Percentiles rank a stretch among this genome's conserved stretches.
Conservation (phyloP, 1,284 basidiomycete species). For the Tilletia horrida region DNA sequence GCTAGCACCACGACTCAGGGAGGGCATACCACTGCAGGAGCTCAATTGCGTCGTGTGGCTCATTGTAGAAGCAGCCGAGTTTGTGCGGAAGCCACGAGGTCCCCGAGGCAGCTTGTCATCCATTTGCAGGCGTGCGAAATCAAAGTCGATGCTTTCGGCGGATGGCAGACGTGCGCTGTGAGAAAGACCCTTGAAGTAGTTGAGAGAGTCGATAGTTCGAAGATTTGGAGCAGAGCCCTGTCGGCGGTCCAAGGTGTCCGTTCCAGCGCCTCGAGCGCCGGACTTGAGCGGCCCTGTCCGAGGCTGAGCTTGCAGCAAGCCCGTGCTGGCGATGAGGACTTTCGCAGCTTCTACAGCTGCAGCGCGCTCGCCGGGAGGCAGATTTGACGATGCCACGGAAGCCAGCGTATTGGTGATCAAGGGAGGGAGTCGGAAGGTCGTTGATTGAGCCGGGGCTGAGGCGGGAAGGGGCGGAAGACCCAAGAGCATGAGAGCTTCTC, state of each 20-base stretch:
- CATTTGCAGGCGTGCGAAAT: not conserved
- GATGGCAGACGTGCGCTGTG: not conserved
- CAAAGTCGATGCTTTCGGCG: not conserved
- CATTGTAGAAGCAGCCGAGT: not conserved
- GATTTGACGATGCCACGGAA: not conserved
- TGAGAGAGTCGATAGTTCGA: not conserved
- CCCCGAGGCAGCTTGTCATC: not conserved
- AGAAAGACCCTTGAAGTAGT: not conserved
- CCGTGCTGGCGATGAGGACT: conserved; percentile 3
- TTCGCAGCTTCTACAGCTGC: not conserved
- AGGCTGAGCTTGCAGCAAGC: not conserved
- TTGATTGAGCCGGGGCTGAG: not conserved
- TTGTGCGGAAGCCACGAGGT: not conserved
- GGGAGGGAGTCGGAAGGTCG: conserved; percentile 1
- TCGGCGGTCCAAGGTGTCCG: not conserved
- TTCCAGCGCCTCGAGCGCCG: not conserved
- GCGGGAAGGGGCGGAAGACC: conserved; percentile 10
- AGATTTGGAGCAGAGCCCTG: conserved; percentile 10
- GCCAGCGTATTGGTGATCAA: conserved; percentile 15
- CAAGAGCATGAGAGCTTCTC: conserved; percentile 33
- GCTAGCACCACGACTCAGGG: not conserved
- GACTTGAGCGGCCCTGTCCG: not conserved
- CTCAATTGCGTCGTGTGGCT: not conserved
- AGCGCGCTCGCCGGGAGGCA: not conserved
- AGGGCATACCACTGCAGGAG: not conserved